phyloP scores from a whole-genome alignment of 1,284 basidiomycete species.

The Salmacisia buchloeana region DNA sequence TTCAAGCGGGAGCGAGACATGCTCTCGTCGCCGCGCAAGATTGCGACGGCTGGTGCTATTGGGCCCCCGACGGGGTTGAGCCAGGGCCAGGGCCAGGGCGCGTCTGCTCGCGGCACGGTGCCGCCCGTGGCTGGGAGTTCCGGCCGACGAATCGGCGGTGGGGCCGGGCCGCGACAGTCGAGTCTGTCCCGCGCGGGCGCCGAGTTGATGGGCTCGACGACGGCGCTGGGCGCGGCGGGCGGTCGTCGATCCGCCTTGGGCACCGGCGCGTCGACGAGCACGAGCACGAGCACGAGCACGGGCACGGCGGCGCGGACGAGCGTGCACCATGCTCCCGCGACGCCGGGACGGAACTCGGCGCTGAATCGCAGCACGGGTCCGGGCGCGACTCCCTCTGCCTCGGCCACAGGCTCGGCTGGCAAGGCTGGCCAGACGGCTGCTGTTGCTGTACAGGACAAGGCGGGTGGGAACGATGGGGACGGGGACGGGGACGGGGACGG shows the following conservation, averaged over 20 bases:
- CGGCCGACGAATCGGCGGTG: background rate
- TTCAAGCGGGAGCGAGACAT: conserved; percentile 12
- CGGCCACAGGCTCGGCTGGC: no score
- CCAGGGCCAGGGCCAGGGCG: no score
- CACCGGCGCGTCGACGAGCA: background rate
- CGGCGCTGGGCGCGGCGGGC: background rate
- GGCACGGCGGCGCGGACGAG: background rate
- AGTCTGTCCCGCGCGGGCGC: background rate
- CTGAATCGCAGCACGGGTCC: no score
- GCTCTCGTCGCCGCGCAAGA: background rate
- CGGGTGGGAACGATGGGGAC: no score
- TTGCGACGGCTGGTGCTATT: no score
- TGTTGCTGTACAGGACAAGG: no score
- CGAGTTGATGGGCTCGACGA: background rate
- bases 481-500: no score
- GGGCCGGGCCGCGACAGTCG: background rate
- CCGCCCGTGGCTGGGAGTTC: background rate
- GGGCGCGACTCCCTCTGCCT: no score
- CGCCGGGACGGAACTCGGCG: no score
- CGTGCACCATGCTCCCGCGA: background rate
- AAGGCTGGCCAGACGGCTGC: no score
- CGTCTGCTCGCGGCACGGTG: background rate
- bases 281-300: background rate
- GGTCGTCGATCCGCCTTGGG: background rate
- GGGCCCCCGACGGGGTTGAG: no score